phyloP scores from a whole-genome alignment of 192 early-diverging fungal species.

The Coemansia sp. region DNA sequence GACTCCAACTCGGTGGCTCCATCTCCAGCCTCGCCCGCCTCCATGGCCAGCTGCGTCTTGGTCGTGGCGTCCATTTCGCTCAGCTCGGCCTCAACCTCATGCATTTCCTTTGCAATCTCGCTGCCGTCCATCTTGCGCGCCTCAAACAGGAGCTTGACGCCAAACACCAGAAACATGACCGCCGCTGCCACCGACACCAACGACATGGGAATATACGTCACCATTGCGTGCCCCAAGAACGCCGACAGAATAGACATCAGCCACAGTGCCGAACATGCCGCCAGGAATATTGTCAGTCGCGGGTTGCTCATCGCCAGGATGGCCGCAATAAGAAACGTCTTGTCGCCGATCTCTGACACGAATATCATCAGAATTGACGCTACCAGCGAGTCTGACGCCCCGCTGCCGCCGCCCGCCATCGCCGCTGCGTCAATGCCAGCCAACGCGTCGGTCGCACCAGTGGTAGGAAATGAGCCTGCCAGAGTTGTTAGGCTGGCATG shows the following conservation, averaged over 20 bases:
- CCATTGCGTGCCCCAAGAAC: slow-evolving; percentile 82
- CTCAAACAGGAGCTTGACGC: slow-evolving; percentile 81
- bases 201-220: slow-evolving; percentile 76
- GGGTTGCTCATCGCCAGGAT: slow-evolving; percentile 98
- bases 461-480: not conserved
- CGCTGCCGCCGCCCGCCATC: not conserved
- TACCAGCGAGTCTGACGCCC: slow-evolving; percentile 42
- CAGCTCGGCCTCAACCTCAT: slow-evolving; percentile 85
- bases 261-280: slow-evolving; percentile 78
- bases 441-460: not conserved
- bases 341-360: slow-evolving; percentile 97
- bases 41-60: slow-evolving; percentile 54
- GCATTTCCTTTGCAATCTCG: slow-evolving; percentile 85
- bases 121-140: slow-evolving; percentile 80
- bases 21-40: slow-evolving; percentile 52
- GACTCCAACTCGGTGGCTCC: slow-evolving; percentile 6
- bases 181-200: slow-evolving; percentile 85
- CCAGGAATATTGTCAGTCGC: slow-evolving; percentile 83
- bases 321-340: slow-evolving; percentile 97
- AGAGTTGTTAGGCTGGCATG: not conserved
- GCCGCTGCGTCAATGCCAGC: slow-evolving; percentile 7
- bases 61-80: slow-evolving; percentile 60
- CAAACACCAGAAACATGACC: slow-evolving; percentile 89
- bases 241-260: slow-evolving; percentile 97
- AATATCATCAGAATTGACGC: slow-evolving; percentile 80